A percentile compares a stretch with the other conserved stretches of the same genome.
phyloP scores from a whole-genome alignment of 495 filamentous ascomycete species.

The Aspergillus conjunctus region DNA sequence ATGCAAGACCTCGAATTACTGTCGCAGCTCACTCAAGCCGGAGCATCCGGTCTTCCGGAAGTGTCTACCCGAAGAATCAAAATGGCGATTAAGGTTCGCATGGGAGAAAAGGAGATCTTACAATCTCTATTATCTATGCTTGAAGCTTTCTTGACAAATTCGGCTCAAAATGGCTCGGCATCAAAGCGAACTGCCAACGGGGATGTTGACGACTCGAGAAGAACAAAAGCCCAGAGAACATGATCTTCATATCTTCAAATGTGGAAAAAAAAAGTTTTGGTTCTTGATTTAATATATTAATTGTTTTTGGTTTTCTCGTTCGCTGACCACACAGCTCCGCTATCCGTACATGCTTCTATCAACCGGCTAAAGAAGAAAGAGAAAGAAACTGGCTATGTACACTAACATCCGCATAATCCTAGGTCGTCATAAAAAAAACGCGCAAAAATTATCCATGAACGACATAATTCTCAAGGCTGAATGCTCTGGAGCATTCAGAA shows the following conservation, averaged over 20 bases:
- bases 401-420: constrained; percentile 40
- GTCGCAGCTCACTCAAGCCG: constrained; percentile 26
- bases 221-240: constrained; percentile 42
- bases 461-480: constrained; percentile 30
- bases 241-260: constrained; percentile 21
- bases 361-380: constrained; percentile 21
- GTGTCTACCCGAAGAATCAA: constrained; percentile 42
- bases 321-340: constrained; percentile 47
- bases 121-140: constrained; percentile 49
- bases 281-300: constrained; percentile 34
- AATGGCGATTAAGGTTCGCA: constrained; percentile 76
- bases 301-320: constrained; percentile 32
- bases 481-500: constrained; percentile 21
- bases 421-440: constrained; percentile 23
- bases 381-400: constrained; percentile 44
- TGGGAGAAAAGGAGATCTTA: constrained; percentile 79
- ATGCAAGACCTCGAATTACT: constrained; percentile 63
- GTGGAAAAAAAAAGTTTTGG: constrained; percentile 28
- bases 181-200: constrained; percentile 26
- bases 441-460: constrained; percentile 30
- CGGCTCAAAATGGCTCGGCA: constrained; percentile 25
- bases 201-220: constrained; percentile 36
- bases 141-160: constrained; percentile 20
- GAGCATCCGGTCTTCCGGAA: constrained; percentile 28
- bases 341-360: constrained; percentile 42